A percentile compares a stretch with the other conserved stretches of the same genome.
Conservation (phyloP, 2,329 filamentous ascomycete genomes). For the Aspergillus spinulosporus region DNA sequence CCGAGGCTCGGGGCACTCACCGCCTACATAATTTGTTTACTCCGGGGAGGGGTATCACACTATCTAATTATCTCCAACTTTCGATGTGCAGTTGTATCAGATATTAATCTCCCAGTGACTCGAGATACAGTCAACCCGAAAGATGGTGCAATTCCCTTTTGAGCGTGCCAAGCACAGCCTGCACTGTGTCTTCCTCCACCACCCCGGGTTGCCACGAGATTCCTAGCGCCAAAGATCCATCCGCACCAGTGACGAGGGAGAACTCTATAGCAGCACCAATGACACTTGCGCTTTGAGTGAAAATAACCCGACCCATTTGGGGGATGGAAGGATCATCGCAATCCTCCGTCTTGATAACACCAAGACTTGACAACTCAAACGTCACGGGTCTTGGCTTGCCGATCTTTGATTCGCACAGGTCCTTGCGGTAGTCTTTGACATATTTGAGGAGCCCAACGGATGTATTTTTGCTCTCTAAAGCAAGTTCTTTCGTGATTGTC, state of each 20-base stretch:
- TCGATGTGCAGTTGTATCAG: background rate
- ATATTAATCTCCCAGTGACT: background rate
- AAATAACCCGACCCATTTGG: conserved; percentile 44
- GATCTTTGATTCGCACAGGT: conserved; percentile 38
- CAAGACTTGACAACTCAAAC: conserved; percentile 52
- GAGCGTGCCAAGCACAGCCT: conserved; percentile 20
- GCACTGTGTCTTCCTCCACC: conserved; percentile 32
- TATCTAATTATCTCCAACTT: background rate
- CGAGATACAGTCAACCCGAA: background rate
- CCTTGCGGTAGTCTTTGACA: conserved; percentile 41
- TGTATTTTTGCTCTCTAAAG: conserved; percentile 35
- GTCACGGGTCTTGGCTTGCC: conserved; percentile 41
- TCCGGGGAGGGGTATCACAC: background rate
- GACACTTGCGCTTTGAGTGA: conserved; percentile 47
- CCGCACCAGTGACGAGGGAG: conserved; percentile 46
- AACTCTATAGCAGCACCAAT: conserved; percentile 41
- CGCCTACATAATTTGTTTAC: conserved; percentile 18
- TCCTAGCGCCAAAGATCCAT: conserved; percentile 44
- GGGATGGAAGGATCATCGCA: conserved; percentile 19
- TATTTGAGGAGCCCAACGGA: conserved; percentile 42
- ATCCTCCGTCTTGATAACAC: conserved; percentile 30
- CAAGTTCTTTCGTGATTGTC: conserved; percentile 31
- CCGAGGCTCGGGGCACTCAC: conserved; percentile 16
- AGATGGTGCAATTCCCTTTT: conserved; percentile 20
- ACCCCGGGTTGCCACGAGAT: conserved; percentile 46